Base-by-base conservation (phyloP, 805 yeast genomes). In the Candida silvatica region DNA sequence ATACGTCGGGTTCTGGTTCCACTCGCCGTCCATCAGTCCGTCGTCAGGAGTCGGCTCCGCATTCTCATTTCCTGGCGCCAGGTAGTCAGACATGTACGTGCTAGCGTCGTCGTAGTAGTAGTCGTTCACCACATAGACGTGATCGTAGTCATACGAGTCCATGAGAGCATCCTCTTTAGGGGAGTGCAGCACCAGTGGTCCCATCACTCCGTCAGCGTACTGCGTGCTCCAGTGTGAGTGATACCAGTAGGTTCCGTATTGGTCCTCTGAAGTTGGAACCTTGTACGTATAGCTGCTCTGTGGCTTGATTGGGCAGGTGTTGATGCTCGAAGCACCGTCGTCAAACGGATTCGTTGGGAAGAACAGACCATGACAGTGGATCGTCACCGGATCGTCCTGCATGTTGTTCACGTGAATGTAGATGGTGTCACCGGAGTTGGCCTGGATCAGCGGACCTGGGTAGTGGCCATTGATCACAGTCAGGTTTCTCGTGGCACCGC, bases 61-160 rank as follows among this genome's bases (percentile, higher is more conserved):
- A 26, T 46, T 47, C 33, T 48, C 49, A 20, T 47, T 47, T 22
- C 32, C 44, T 6, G 43, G 38, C 5, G 37, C 40, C 15, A 46
- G 30, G 34, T 48, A 48, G 23, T 36, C 40, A 5, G 25, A 24
- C 17, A 48, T 25, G 20, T 41, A 36, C 2, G 37, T 25, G 9
- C 19, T 34, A 8, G 38, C 50, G 32, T 50, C 55, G 5, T 54
- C 40, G 47, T 70, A 71, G 53, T 72, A 72, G 69, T 73, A 69
- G 39, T 72, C 79, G 33, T 64, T 58, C 6, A 69, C 44, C 6
- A 64, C 39, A 27, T 69, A 51, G 1, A 61, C 54, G 8, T 60
- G 48, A 40, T 71, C 77, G 35, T 69, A 71, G 44, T 72, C 77
- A 48, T 62, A 71, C 12, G 49, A 47, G 28, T 56, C 55, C 14